Conservation (phyloP, 345 rosid species). For the Salix purpurea region DNA sequence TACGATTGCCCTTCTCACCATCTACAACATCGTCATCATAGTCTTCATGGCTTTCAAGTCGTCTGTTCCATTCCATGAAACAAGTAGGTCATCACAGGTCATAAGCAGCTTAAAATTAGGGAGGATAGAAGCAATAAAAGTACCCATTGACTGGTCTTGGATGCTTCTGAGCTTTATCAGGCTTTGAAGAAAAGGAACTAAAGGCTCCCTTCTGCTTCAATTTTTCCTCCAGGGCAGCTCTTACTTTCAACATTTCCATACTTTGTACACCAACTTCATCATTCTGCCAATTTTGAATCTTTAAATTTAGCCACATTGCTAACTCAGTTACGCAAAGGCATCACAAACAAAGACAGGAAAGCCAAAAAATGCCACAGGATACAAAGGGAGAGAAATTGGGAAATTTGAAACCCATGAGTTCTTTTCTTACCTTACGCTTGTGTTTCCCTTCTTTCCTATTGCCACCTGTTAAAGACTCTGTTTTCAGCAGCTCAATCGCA, state of each 20-base stretch:
- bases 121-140: not conserved
- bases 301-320: conserved; percentile 10
- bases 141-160: conserved; percentile 62
- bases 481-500: conserved; percentile 21
- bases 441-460: conserved; percentile 36
- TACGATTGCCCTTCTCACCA: conserved; percentile 24
- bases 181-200: conserved; percentile 41
- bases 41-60: conserved; percentile 74
- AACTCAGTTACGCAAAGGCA: not conserved
- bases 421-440: conserved; percentile 44
- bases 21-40: conserved; percentile 65
- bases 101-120: conserved; percentile 7
- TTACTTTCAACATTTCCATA: conserved; percentile 70
- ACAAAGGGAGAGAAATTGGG: not conserved
- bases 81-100: conserved; percentile 18
- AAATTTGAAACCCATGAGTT: not conserved
- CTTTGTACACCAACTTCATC: conserved; percentile 64
- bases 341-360: not conserved
- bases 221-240: conserved; percentile 85
- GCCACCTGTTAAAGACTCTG: conserved; percentile 12
- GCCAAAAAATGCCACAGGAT: not conserved
- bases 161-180: conserved; percentile 45
- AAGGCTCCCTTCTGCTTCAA: conserved; percentile 57
- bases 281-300: conserved; percentile 37
- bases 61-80: conserved; percentile 38